phyloP scores from a whole-genome alignment of 768 basidiomycete genomes.

The Artomyces pyxidatus region DNA sequence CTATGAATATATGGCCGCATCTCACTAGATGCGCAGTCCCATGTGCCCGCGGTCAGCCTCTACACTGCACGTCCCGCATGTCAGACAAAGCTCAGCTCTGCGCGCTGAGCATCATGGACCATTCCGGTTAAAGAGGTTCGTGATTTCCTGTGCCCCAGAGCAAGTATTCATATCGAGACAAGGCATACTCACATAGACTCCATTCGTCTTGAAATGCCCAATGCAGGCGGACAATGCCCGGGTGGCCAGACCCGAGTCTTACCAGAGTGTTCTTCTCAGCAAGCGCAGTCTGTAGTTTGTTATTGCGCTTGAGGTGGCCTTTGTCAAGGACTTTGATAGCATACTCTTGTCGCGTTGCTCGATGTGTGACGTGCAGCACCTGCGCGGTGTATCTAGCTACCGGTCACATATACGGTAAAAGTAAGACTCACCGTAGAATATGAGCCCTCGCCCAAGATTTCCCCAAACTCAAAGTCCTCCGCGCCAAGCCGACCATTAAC shows the following conservation, averaged over 20 bases:
- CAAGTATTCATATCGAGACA: no score
- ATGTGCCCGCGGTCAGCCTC: no score
- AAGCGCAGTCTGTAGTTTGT: conserved; percentile 69
- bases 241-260: conserved; percentile 56
- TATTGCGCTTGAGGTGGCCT: conserved; percentile 68
- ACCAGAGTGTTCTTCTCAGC: conserved; percentile 77
- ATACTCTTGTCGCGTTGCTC: conserved; percentile 52
- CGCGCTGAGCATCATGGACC: no score
- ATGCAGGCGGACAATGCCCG: conserved; percentile 73
- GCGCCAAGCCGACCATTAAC: conserved; percentile 37
- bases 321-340: conserved; percentile 83
- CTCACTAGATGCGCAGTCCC: no score
- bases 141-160: no score
- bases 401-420: conserved; percentile 1
- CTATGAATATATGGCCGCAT: no score
- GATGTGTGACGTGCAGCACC: conserved; percentile 52
- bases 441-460: conserved; percentile 72
- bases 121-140: no score
- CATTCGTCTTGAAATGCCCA: conserved; percentile 83
- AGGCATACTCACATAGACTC: conserved; percentile 64
- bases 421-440: conserved; percentile 62
- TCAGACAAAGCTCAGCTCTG: no score
- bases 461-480: conserved; percentile 66
- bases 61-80: no score
- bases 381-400: conserved; percentile 20